phyloP scores from a whole-genome alignment of 306 rosid genomes.

The Vigna angularis region DNA sequence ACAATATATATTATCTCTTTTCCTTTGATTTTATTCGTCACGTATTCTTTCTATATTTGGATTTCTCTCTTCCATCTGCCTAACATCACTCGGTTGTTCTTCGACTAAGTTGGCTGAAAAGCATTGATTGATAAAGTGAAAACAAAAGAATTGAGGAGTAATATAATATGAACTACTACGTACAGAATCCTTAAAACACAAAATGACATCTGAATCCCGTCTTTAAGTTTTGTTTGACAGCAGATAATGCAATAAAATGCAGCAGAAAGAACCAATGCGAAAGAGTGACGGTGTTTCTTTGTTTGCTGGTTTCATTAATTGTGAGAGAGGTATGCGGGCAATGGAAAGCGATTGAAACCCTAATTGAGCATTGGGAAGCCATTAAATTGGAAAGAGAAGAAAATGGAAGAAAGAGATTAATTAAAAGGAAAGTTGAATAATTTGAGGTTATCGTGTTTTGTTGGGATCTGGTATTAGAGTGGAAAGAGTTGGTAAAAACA shows the following conservation, averaged over 20 bases:
- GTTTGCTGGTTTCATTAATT: slow-evolving; percentile 8
- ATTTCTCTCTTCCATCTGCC: neutral
- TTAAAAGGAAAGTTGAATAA: neutral
- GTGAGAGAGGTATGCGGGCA: neutral
- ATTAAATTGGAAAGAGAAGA: slow-evolving; percentile 17
- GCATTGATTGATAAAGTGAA: too few species aligned
- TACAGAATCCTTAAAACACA: too few species aligned
- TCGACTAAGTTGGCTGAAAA: too few species aligned
- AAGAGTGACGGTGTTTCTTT: neutral
- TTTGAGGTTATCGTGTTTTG: neutral
- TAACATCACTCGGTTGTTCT: too few species aligned
- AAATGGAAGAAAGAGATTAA: neutral
- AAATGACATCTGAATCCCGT: too few species aligned
- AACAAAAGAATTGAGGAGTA: too few species aligned
- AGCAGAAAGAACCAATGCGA: neutral
- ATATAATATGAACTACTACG: too few species aligned
- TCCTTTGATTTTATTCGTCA: neutral
- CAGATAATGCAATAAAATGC: neutral
- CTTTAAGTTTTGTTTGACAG: neutral
- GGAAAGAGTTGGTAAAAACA: slow-evolving; percentile 19
- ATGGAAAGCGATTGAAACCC: slow-evolving; percentile 40
- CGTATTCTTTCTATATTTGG: too few species aligned
- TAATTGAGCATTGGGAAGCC: neutral
- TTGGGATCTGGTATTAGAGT: slow-evolving; percentile 5
- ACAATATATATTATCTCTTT: neutral